A percentile compares a stretch with the other conserved stretches of the same genome.
phyloP scores from a whole-genome alignment of 345 rosid genomes.

The Salix exigua region DNA sequence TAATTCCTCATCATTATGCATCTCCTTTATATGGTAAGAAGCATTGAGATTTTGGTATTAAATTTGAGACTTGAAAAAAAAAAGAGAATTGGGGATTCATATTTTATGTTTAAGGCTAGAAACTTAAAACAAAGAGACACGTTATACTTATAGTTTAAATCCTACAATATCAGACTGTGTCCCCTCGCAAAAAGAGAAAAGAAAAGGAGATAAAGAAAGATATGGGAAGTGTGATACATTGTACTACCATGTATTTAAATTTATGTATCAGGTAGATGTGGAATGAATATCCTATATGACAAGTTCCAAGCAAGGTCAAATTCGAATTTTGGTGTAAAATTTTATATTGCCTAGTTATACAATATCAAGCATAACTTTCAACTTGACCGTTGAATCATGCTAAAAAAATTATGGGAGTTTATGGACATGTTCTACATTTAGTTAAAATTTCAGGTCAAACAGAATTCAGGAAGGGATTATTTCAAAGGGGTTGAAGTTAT shows the following conservation, averaged over 20 bases:
- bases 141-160: background rate
- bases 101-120: background rate
- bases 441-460: no score
- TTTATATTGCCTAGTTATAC: no score
- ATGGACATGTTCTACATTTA: no score
- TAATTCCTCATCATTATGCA: background rate
- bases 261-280: background rate
- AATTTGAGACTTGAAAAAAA: background rate
- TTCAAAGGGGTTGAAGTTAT: no score
- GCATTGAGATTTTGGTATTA: background rate
- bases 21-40: background rate
- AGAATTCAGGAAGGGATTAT: no score
- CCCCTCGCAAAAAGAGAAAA: background rate
- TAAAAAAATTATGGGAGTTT: no score
- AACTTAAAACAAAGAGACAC: background rate
- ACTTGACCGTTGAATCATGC: no score
- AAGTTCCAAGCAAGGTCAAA: no score
- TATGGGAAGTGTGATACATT: background rate
- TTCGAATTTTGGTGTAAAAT: no score
- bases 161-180: background rate
- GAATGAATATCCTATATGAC: background rate
- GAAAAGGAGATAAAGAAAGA: background rate
- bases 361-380: no score
- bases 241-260: background rate
- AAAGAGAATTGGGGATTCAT: background rate